Percentiles rank a stretch among this genome's conserved stretches.
These are phyloP conservation scores for Ustilago bromivora DNA, from an alignment of 1,284 basidiomycete species.

Conservation along the genomic window DNA sequence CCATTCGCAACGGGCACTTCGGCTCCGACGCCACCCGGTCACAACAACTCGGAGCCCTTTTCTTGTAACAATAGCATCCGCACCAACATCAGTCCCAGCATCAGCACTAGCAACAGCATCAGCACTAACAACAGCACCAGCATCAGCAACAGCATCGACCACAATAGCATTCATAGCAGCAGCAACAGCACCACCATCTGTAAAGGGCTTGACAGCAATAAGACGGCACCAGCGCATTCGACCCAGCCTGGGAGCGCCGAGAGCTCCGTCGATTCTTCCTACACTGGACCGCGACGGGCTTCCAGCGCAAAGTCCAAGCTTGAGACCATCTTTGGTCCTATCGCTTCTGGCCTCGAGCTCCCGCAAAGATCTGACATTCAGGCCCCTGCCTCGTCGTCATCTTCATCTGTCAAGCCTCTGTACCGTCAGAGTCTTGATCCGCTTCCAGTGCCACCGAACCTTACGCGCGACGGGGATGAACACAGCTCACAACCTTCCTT, in stretches of 20 bases:
- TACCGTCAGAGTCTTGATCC: constrained; percentile 31
- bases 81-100: constrained; percentile 7
- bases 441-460: constrained; percentile 8
- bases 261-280: background rate
- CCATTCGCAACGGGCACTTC: background rate
- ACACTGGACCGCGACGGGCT: constrained; percentile 1
- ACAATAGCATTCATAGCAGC: background rate
- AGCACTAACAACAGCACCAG: constrained; percentile 10
- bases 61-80: constrained; percentile 19
- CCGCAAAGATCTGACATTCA: constrained; percentile 1
- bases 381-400: background rate
- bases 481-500: constrained; percentile 12
- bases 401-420: constrained; percentile 14
- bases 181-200: constrained; percentile 3
- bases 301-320: constrained; percentile 32
- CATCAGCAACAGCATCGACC: background rate
- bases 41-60: background rate
- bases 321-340: constrained; percentile 28
- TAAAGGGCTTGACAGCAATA: background rate
- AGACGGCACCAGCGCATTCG: background rate
- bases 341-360: constrained; percentile 28
- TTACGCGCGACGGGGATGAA: constrained; percentile 2
- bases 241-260: background rate
- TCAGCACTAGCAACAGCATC: constrained; percentile 2
- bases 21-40: background rate